A percentile compares a stretch with the other conserved stretches of the same genome.
phyloP scores from a whole-genome alignment of 169 alveolate genomes.

The Plasmodium falciparum region DNA sequence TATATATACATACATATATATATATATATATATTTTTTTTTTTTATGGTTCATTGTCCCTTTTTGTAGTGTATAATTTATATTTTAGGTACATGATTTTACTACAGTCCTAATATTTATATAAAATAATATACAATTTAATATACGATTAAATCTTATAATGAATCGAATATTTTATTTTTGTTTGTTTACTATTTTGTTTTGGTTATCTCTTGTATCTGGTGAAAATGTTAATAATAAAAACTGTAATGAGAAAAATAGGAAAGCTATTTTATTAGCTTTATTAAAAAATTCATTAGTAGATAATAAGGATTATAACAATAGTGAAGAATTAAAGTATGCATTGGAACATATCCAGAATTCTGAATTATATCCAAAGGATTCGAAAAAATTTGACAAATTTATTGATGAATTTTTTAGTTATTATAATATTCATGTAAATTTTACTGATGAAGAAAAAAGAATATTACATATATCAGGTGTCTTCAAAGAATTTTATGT shows the following conservation, averaged over 20 bases:
- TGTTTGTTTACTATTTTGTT: constrained; percentile 16
- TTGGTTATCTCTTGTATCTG: neutral
- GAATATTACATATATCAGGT: constrained; percentile 48
- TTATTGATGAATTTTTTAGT: constrained; percentile 28
- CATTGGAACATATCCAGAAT: constrained; percentile 21
- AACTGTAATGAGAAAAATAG: constrained; percentile 10
- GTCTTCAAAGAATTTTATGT: constrained; percentile 31
- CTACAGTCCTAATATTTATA: too few relatives aligned
- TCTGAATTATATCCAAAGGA: constrained; percentile 18
- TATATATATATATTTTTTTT: too few relatives aligned
- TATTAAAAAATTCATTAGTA: constrained; percentile 35
- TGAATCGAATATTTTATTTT: constrained; percentile 18
- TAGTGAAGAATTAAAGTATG: constrained; percentile 27
- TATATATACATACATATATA: too few relatives aligned
- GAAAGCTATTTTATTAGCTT: constrained; percentile 45
- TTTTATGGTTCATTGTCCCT: too few relatives aligned
- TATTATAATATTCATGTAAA: constrained; percentile 11
- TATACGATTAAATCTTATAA: neutral
- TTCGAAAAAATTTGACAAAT: constrained; percentile 28
- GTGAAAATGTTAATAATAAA: too few relatives aligned
- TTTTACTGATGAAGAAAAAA: constrained; percentile 34
- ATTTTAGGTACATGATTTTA: too few relatives aligned
- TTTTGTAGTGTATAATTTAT: too few relatives aligned
- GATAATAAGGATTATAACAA: constrained; percentile 39
- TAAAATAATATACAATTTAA: too few relatives aligned